Percentiles rank a stretch among this genome's conserved stretches.
Evolutionary conservation across 2,329 filamentous ascomycete genomes (phyloP).

Genomic region (Fusarium redolens): DNA sequence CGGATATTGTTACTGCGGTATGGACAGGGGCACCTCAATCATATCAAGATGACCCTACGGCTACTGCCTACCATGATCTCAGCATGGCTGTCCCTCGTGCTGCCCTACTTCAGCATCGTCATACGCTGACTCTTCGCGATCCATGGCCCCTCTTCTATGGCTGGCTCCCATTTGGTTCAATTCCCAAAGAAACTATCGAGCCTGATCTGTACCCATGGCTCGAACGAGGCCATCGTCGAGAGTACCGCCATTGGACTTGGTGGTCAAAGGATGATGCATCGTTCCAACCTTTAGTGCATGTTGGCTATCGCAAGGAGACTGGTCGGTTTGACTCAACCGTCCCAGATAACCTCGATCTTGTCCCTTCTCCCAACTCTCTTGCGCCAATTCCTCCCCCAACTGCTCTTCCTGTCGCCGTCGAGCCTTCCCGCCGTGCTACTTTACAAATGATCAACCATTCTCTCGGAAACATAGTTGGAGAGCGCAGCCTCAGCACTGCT

Average conservation of each 20-base stretch:
- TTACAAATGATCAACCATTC: constrained; percentile 44
- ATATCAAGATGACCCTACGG: constrained; percentile 35
- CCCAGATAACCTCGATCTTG: constrained; percentile 35
- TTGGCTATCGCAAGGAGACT: constrained; percentile 40
- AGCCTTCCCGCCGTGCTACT: constrained; percentile 40
- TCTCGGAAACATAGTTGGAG: constrained; percentile 42
- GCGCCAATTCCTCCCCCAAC: constrained; percentile 30
- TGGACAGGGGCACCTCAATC: constrained; percentile 44
- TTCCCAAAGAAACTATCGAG: constrained; percentile 37
- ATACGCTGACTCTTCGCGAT: constrained; percentile 43
- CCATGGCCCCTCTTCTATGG: constrained; percentile 46
- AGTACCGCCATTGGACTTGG: constrained; percentile 44
- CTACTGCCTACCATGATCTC: constrained; percentile 27
- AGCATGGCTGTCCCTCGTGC: constrained; percentile 32
- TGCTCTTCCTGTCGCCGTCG: constrained; percentile 15
- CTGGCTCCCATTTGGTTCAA: constrained; percentile 41
- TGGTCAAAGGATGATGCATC: constrained; percentile 39
- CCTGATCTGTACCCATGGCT: constrained; percentile 46
- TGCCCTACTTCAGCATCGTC: constrained; percentile 40
- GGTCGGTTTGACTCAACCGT: constrained; percentile 15
- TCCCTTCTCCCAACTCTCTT: constrained; percentile 15
- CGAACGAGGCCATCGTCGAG: constrained; percentile 39
- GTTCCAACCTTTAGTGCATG: constrained; percentile 20
- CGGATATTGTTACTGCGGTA: constrained; percentile 43
- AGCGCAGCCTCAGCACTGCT: constrained; percentile 41